Base-by-base conservation (phyloP, 2,329 filamentous ascomycete species). In the Pseudogymnoascus sp. region DNA sequence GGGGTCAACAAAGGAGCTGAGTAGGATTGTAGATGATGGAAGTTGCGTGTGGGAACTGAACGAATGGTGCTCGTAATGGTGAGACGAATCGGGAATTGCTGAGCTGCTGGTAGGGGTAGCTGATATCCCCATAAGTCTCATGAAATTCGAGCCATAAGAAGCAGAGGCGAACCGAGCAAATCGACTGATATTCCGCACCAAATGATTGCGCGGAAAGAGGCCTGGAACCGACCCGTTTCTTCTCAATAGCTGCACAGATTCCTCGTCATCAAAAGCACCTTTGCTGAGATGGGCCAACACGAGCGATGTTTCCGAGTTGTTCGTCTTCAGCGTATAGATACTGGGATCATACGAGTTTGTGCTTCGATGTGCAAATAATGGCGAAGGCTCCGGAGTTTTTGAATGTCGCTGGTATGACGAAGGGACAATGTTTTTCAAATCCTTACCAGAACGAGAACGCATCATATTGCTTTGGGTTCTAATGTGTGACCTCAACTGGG, bases 121-220 rank as follows among this genome's bases (percentile, higher is more conserved):
- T 72, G 65, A 81, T 80, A 88, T 86, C 1, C 85, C 84, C 76
- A 88, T 78, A 21, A 87, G 77, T 62, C 82, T 81, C 58, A 88
- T 76, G 64, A 88, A 88, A 52, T 80, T 80, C 0, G 83, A 83
- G 0, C 86, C 85, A 63, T 89, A 88, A 0, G 84, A 83, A 0
- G 86, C 85, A 1, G 85, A 87, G 1, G 85, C 84, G 68, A 86
- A 88, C 2, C 83, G 80, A 76, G 88, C 86, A 65, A 87, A 88
- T 37, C 85, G 78, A 2, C 81, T 81, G 23, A 88, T 83, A 68
- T 87, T 88, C 33, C 80, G 78, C 8, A 87, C 75, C 6, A 88
- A 75, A 66, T 86, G 85, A 33, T 79, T 79, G 4, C 77, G 73
- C 0, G 86, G 86, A 60, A 87, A 88, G 59, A 83, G 78, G 0